phyloP scores from a whole-genome alignment of 2,329 filamentous ascomycete species.

The Xylariales sp. region DNA sequence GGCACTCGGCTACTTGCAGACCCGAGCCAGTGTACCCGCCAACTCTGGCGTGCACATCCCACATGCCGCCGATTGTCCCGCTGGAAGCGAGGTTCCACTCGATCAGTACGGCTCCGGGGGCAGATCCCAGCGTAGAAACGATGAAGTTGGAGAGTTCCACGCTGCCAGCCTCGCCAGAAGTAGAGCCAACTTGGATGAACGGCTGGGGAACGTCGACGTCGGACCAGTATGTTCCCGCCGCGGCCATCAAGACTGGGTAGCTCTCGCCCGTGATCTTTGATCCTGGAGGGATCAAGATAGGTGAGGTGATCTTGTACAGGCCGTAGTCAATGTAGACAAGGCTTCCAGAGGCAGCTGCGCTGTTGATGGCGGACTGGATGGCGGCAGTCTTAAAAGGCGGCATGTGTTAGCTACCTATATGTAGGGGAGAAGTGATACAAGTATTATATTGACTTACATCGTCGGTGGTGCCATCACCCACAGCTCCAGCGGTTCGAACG shows the following conservation, averaged over 20 bases:
- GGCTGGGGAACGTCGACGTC: slow-evolving; percentile 55
- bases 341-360: slow-evolving; percentile 40
- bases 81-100: slow-evolving; percentile 64
- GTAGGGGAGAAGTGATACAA: slow-evolving; percentile 40
- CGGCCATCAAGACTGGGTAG: slow-evolving; percentile 43
- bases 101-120: slow-evolving; percentile 65
- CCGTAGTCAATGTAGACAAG: slow-evolving; percentile 55
- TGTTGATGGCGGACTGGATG: slow-evolving; percentile 52
- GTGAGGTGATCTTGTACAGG: slow-evolving; percentile 45
- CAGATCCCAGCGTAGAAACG: slow-evolving; percentile 62
- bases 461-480: slow-evolving; percentile 66
- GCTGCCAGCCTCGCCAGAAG: slow-evolving; percentile 55
- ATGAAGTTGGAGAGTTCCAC: slow-evolving; percentile 72
- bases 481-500: slow-evolving; percentile 51
- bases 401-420: too few relatives aligned
- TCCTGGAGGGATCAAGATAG: slow-evolving; percentile 40
- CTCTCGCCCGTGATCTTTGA: slow-evolving; percentile 27
- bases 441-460: slow-evolving; percentile 49
- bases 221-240: slow-evolving; percentile 50
- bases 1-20: slow-evolving; percentile 63
- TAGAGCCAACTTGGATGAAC: slow-evolving; percentile 60
- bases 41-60: slow-evolving; percentile 74
- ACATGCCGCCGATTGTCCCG: slow-evolving; percentile 49
- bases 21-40: slow-evolving; percentile 67
- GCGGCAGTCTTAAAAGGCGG: slow-evolving; percentile 43